Conservation (phyloP, 148 eudicot species). For the Chenopodium berlandieri region DNA sequence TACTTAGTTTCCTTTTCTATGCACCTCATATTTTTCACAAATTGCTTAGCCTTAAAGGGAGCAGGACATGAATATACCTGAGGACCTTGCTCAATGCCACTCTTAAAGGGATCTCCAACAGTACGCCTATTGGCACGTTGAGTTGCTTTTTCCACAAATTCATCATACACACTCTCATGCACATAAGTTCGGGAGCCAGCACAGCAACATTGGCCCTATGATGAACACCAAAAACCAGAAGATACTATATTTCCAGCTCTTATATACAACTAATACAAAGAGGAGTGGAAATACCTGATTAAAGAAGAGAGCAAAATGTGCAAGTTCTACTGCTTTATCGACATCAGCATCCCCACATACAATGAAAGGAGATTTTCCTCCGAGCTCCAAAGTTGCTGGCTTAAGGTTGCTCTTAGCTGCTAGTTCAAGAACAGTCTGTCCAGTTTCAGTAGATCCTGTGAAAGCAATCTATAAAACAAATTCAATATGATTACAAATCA, state of each 20-base stretch:
- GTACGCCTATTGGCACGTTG: constrained; percentile 71
- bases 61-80: constrained; percentile 46
- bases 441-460: constrained; percentile 68
- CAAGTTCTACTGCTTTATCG: constrained; percentile 61
- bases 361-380: constrained; percentile 75
- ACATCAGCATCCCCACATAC: constrained; percentile 60
- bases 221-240: constrained; percentile 3
- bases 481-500: background rate
- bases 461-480: constrained; percentile 48
- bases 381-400: constrained; percentile 66
- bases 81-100: constrained; percentile 93
- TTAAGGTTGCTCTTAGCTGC: constrained; percentile 64
- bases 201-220: constrained; percentile 94
- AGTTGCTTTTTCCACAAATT: constrained; percentile 86
- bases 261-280: background rate
- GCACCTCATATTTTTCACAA: background rate
- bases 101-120: constrained; percentile 93
- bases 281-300: constrained; percentile 30
- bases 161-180: constrained; percentile 78
- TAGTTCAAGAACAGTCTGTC: constrained; percentile 47
- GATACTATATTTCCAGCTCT: background rate
- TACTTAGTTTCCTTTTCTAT: no score
- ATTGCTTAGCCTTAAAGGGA: background rate
- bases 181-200: constrained; percentile 94
- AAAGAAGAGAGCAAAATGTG: constrained; percentile 59